Conservation (phyloP, 345 rosid species). For the Syzygium aromaticum region DNA sequence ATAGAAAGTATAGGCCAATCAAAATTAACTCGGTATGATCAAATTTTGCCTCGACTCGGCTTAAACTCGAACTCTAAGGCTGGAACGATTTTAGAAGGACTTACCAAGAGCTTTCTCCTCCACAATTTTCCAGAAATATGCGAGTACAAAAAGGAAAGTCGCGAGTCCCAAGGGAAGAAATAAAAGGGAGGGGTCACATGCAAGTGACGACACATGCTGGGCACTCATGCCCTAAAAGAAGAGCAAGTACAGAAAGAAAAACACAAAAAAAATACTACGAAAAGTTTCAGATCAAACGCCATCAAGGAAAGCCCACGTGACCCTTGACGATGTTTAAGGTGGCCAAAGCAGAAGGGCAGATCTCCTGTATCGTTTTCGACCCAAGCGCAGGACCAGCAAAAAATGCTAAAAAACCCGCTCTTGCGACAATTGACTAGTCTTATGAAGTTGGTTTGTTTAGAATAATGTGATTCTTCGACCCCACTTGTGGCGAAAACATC, state of each 20-base stretch:
- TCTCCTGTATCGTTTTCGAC: background rate
- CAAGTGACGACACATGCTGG: conserved; percentile 28
- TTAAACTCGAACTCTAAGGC: background rate
- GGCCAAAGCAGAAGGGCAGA: background rate
- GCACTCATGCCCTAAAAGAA: conserved; percentile 3
- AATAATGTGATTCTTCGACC: background rate
- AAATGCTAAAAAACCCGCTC: background rate
- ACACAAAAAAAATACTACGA: background rate
- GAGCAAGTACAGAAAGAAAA: background rate
- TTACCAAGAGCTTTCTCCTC: background rate
- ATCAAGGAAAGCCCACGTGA: background rate
- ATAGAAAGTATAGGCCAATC: background rate
- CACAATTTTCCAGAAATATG: background rate
- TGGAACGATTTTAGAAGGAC: background rate
- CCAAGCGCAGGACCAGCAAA: background rate
- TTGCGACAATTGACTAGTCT: background rate
- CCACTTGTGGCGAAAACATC: background rate
- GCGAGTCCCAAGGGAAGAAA: conserved; percentile 3
- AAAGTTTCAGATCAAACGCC: background rate
- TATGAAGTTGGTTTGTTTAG: background rate
- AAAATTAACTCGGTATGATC: background rate
- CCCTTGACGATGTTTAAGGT: background rate
- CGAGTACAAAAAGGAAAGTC: background rate
- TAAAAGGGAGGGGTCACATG: background rate
- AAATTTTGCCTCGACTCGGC: background rate